Evolutionary conservation across 179 eudicot species (phyloP), one percentile per base, ranked within the genome.

Genomic region (Patellifolia procumbens): DNA sequence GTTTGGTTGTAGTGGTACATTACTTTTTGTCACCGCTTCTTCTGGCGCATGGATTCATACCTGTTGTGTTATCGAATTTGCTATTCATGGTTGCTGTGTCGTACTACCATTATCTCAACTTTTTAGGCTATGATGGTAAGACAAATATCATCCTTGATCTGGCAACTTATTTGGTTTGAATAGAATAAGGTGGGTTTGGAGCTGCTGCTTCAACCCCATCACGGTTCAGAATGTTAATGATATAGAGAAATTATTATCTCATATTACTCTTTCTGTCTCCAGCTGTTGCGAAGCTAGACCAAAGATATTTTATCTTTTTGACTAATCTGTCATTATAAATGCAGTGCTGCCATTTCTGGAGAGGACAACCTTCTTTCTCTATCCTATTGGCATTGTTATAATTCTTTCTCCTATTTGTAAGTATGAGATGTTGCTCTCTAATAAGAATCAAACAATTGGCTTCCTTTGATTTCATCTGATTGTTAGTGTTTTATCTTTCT

Each of bases 341-440:
- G 87, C 96, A 94, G 98, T 92, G 78, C 82, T 94, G 72, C 98
- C 98, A n/a, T 94, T 94, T 86, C 81, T 94, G 81, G 98, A 92
- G 86, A 87, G 86, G 80, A 94, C 98, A 35, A 93, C 98, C 46
- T 89, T 94, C 81, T 94, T 94, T 88, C 86, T 94, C 77, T 94
- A 93, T 81, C 98, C 98, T 34, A 94, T 94, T 72, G 97, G 98
- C 82, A 15, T 94, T 67, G 91, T 84, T 51, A 78, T 94, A 78
- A 82, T 94, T 82, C 97, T 94, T 77, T 87, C 97, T 78, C 98
- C 98, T 31, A 89, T 94, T 79, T 81, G 98, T 93, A 84, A 87
- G 98, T 89, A 69, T 46, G 34, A 49, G 49, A 12, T 55, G 48
- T 66, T 63, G 45, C 28, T 60, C 26, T 3, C 48, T 39, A 55